These are phyloP conservation scores for Plantago coronopus DNA, from an alignment of 305 asterid genomes.

Conservation along the genomic window DNA sequence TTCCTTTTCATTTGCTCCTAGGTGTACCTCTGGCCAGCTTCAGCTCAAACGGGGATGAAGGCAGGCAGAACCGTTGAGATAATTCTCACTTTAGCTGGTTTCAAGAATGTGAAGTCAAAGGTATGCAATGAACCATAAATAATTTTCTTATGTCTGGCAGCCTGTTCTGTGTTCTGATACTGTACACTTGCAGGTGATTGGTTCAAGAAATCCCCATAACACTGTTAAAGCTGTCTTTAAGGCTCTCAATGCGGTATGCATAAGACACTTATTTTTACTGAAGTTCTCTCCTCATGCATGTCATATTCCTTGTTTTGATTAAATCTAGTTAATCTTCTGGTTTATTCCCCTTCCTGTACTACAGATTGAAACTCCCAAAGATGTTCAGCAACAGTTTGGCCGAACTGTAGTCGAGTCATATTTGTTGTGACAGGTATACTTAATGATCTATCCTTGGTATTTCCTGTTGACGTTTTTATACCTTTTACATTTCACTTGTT, in stretches of 20 bases:
- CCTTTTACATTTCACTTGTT: too few species aligned
- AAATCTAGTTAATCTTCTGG: slow-evolving; percentile 9
- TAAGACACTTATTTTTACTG: slow-evolving; percentile 15
- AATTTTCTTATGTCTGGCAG: neutral
- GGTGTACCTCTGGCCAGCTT: slow-evolving; percentile 96
- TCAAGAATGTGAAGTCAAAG: slow-evolving; percentile 91
- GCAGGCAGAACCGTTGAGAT: slow-evolving; percentile 83
- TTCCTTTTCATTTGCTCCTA: slow-evolving; percentile 24
- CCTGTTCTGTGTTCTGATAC: slow-evolving; percentile 20
- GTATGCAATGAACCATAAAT: slow-evolving; percentile 28
- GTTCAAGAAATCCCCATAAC: slow-evolving; percentile 91
- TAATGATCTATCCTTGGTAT: neutral
- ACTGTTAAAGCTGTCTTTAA: slow-evolving; percentile 88
- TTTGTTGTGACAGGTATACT: slow-evolving; percentile 44
- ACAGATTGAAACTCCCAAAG: slow-evolving; percentile 88
- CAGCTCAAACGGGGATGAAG: slow-evolving; percentile 77
- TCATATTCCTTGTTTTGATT: slow-evolving; percentile 15
- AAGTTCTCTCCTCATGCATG: neutral
- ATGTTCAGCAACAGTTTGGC: slow-evolving; percentile 81
- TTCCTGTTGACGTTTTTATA: too few species aligned
- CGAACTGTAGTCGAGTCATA: slow-evolving; percentile 85
- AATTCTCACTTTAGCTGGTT: slow-evolving; percentile 78
- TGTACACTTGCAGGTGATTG: slow-evolving; percentile 54
- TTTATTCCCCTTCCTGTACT: slow-evolving; percentile 10
- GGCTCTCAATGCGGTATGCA: slow-evolving; percentile 80